Evolutionary conservation across 179 eudicot species (phyloP), one percentile per base, ranked within the genome.

Genomic region (Nepenthes alata): DNA sequence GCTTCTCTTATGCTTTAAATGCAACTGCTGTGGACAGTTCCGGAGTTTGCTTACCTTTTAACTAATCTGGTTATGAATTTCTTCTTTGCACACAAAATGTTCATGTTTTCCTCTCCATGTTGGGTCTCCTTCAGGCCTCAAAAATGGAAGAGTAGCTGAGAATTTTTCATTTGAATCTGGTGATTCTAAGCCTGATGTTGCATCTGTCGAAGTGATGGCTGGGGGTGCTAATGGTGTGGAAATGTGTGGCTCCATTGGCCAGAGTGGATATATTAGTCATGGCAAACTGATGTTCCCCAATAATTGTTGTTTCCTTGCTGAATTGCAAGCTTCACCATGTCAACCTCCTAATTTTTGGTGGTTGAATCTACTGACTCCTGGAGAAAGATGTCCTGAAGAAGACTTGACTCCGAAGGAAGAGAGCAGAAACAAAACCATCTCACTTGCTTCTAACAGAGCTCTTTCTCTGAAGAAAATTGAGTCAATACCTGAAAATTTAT

Each of bases 401-500:
- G 25, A 63, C 47, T n/a, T 13, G n/a, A 11, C 37, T 44, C 14
- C 36, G 16, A 60, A 56, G 67, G 72, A 53, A 35, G 65, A 61
- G 35, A 55, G 35, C 11, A 49, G 58, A 55, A 64, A 35, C 38
- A 52, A 70, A 67, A 47, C 10, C 2, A n/a, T 38, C 16, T 37
- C 15, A 2, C 67, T 58, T 13, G 60, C 14, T 70, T 61, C 64
- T 3, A 37, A 53, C 5, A 44, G 44, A 61, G 62, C 41, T 36
- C 59, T 55, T 38, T 63, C 70, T 57, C 48, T 55, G 16, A 71
- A 58, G 44, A 68, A 62, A 53, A 39, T 74, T 4, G 89, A 75
- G 64, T 77, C 14, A 55, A 66, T 66, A 11, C 77, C 78, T 37
- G 85, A 80, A 62, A 85, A 74, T 62, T 58, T 73, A 16, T 69